Conservation (phyloP, 768 basidiomycete species). For the Boletus edulis region DNA sequence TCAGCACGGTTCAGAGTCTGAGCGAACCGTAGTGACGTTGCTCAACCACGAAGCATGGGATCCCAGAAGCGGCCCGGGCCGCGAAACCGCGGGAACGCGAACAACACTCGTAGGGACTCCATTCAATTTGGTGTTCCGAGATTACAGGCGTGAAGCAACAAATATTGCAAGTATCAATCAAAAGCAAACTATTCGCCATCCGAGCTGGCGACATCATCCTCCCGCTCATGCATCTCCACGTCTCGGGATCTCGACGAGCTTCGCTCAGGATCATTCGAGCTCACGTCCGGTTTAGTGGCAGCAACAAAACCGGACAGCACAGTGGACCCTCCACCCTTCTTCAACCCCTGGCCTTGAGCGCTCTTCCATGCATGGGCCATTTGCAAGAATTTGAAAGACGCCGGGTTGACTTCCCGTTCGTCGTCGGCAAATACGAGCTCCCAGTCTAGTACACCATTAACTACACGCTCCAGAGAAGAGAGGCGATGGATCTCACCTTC, state of each 20-base stretch:
- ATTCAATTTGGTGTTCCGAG: too few species aligned
- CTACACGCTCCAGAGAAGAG: neutral
- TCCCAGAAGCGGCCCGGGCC: too few species aligned
- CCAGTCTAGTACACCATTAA: slow-evolving; percentile 60
- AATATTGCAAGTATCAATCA: neutral
- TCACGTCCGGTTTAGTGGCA: slow-evolving; percentile 27
- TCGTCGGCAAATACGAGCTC: slow-evolving; percentile 96
- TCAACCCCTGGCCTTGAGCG: slow-evolving; percentile 47
- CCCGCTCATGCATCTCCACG: slow-evolving; percentile 23
- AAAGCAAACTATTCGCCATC: slow-evolving; percentile 34
- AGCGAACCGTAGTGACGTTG: too few species aligned
- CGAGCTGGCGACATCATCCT: slow-evolving; percentile 54
- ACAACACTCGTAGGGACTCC: too few species aligned
- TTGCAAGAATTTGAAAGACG: slow-evolving; percentile 93
- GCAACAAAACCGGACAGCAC: slow-evolving; percentile 50
- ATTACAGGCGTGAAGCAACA: too few species aligned
- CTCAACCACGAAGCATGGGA: too few species aligned
- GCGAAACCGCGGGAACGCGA: neutral
- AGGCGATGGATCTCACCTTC: slow-evolving; percentile 57
- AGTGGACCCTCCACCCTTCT: slow-evolving; percentile 34
- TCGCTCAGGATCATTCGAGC: slow-evolving; percentile 1
- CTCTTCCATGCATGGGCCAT: slow-evolving; percentile 92
- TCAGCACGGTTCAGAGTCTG: neutral
- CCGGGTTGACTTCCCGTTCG: slow-evolving; percentile 89
- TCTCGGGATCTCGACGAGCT: slow-evolving; percentile 18